These are phyloP conservation scores for Scheffersomyces illinoinensis DNA, from an alignment of 1,139 yeast species.

Conservation along the genomic window DNA sequence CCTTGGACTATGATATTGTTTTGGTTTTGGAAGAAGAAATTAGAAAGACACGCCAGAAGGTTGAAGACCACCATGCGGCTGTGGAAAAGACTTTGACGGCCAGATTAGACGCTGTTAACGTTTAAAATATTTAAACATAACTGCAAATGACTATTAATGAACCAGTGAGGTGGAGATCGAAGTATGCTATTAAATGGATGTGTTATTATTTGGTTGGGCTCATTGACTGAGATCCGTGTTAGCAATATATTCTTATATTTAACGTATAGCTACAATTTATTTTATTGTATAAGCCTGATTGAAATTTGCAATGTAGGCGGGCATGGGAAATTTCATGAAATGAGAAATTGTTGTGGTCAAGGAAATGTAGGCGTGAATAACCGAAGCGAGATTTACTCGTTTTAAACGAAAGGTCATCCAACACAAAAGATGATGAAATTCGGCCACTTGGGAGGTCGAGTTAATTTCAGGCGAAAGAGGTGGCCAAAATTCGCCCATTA, in stretches of 20 bases:
- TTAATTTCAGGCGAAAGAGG: background rate
- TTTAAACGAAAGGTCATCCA: background rate
- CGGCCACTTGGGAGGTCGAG: background rate
- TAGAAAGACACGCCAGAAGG: slow-evolving; percentile 6
- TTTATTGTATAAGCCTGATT: background rate
- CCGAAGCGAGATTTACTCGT: background rate
- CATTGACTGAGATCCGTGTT: background rate
- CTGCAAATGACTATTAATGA: background rate
- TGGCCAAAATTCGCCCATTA: background rate
- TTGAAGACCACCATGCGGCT: slow-evolving; percentile 4
- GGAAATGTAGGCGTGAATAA: background rate
- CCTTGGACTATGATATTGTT: slow-evolving; percentile 17
- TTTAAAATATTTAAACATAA: background rate
- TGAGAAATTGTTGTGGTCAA: background rate
- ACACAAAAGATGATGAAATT: background rate
- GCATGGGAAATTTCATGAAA: background rate
- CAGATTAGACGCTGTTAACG: background rate
- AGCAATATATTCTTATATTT: background rate
- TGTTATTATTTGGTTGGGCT: background rate
- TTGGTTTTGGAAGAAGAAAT: slow-evolving; percentile 17
- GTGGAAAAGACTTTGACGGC: slow-evolving; percentile 3
- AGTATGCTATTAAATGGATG: background rate
- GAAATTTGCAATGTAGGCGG: background rate
- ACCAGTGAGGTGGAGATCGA: background rate
- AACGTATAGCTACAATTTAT: too few species aligned